A percentile compares a stretch with the other conserved stretches of the same genome.
phyloP scores from a whole-genome alignment of 768 basidiomycete genomes.

The Glaciozyma antarctica region DNA sequence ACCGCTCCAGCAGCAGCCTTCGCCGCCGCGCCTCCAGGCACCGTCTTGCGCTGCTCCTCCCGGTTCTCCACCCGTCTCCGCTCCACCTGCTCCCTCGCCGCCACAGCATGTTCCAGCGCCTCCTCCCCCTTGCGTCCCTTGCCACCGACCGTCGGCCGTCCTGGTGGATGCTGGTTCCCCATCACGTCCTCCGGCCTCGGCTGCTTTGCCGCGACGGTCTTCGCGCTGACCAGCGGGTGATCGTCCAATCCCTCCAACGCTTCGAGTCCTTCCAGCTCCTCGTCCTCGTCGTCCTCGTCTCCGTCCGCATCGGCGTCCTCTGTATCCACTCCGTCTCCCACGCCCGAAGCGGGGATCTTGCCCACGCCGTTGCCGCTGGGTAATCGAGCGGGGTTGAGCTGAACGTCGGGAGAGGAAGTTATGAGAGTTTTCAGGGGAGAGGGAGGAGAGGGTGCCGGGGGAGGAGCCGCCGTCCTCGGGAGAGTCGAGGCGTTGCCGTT shows the following conservation, averaged over 20 bases:
- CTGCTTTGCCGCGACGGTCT: neutral
- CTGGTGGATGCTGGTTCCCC: neutral
- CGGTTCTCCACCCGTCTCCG: constrained; percentile 17
- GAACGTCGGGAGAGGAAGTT: neutral
- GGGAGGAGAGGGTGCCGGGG: neutral
- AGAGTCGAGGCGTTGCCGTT: neutral
- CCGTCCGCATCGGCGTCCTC: neutral
- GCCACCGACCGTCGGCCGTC: constrained; percentile 19
- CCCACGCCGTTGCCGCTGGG: neutral
- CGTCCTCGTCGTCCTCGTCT: neutral
- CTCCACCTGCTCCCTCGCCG: constrained; percentile 31
- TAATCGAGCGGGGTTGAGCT: neutral
- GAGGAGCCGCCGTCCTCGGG: neutral
- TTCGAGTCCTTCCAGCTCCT: neutral
- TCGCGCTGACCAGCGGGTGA: neutral
- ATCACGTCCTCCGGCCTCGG: neutral
- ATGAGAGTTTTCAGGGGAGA: neutral
- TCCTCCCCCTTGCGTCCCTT: constrained; percentile 28
- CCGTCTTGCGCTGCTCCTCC: constrained; percentile 1
- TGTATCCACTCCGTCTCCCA: neutral
- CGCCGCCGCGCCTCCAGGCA: neutral
- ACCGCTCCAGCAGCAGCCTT: constrained; percentile 1
- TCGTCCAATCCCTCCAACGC: neutral
- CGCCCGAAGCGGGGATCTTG: neutral
- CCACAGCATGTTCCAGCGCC: constrained; percentile 28